Evolutionary conservation across 192 early-diverging fungal genomes (phyloP), one percentile per base, ranked within the genome.

Genomic region (Chytriomyces confervae): DNA sequence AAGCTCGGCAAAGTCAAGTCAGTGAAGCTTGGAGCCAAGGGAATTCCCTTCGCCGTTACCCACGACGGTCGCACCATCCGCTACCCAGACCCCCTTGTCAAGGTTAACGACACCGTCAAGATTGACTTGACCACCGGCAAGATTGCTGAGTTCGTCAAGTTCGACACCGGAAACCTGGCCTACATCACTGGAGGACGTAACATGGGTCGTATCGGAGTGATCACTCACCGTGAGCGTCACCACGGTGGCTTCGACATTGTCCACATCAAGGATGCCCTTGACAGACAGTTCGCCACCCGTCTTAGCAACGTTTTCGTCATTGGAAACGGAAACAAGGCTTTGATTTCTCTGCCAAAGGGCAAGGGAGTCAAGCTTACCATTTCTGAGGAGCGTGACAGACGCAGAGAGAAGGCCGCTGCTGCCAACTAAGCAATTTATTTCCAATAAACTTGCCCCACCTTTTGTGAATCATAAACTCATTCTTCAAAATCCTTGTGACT

Each of bases 21-120:
- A 84, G 92, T 96, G 81, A 89, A 97, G 89, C 87, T 98, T 77
- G 97, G 96, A 79, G 88, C 92, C 81, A 97, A 97, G 88, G 95
- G 92, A 78, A 94, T 99, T 70, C 98, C 98, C 43, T 98, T 89
- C 90, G 84, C 94, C 62, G 94, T 97, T 65, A 99, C 98, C 85
- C 98, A 99, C 91, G 98, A 99, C 80, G 98, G 98, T 49, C 95
- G 98, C 83, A 99, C 98, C 78, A 89, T 98, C 88, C 96, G 98
- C 85, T 99, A 97, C 93, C 98, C 98, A 61, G 98, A 99, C 91
- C 98, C 98, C 72, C 76, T 93, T 85, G 92, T 99, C 91, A 97
- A 98, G 93, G 96, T 95, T 83, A 97, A 98, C 92, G 98, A 99
- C 91, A 95, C 96, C 69, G 88, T 99, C 90, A 96, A 95, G 91